These are phyloP conservation scores for Coemansia sp. DNA, from an alignment of 192 early-diverging fungal species.

Conservation along the genomic window DNA sequence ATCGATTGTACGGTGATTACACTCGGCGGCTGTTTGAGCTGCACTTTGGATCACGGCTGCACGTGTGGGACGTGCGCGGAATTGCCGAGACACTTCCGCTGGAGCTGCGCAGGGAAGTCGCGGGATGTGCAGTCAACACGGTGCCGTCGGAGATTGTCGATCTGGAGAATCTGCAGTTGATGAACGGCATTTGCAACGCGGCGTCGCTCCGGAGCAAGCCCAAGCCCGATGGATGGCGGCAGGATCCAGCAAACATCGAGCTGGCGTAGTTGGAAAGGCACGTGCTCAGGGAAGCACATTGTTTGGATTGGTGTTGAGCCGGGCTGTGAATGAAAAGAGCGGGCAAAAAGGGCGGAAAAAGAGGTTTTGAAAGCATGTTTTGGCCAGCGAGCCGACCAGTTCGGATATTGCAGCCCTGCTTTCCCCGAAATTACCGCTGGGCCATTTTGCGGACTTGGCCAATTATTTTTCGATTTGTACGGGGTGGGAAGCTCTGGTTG, in stretches of 20 bases:
- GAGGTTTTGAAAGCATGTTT: too few relatives aligned
- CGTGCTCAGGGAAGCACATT: background rate
- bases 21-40: slow-evolving; percentile 9
- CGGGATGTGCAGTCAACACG: slow-evolving; percentile 10
- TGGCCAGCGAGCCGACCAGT: too few relatives aligned
- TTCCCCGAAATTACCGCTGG: too few relatives aligned
- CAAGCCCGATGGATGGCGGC: background rate
- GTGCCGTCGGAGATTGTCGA: slow-evolving; percentile 21
- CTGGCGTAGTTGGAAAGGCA: background rate
- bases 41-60: slow-evolving; percentile 13
- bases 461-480: background rate
- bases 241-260: background rate
- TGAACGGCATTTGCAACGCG: slow-evolving; percentile 17
- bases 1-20: slow-evolving; percentile 20
- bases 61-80: slow-evolving; percentile 13
- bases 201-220: slow-evolving; percentile 7
- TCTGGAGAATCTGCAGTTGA: slow-evolving; percentile 19
- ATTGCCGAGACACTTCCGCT: slow-evolving; percentile 18
- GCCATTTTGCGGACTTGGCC: too few relatives aligned
- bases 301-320: background rate
- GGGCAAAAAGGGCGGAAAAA: too few relatives aligned
- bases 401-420: too few relatives aligned
- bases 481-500: background rate
- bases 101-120: background rate
- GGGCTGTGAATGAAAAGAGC: background rate